Conservation (phyloP, 371 early-diverging fungal genomes). For the Mucor lusitanicus region DNA sequence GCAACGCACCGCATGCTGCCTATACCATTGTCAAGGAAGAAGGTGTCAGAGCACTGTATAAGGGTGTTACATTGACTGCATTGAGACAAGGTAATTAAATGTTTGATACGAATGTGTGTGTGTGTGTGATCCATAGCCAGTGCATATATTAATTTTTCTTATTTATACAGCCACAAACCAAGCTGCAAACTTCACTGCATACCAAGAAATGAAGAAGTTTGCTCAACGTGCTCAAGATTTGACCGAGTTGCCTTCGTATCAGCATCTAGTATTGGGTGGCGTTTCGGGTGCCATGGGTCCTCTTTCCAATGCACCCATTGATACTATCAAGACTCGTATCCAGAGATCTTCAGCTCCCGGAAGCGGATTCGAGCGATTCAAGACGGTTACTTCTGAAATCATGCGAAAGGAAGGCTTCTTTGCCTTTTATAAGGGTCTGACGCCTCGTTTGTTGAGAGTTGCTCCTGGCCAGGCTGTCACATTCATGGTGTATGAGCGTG, state of each 20-base stretch:
- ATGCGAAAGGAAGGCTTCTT: slow-evolving; percentile 88
- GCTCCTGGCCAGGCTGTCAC: slow-evolving; percentile 90
- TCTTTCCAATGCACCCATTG: slow-evolving; percentile 95
- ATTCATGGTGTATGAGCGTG: slow-evolving; percentile 87
- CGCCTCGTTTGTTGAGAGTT: slow-evolving; percentile 91
- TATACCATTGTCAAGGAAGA: slow-evolving; percentile 93
- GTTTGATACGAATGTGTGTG: background rate
- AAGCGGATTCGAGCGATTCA: slow-evolving; percentile 80
- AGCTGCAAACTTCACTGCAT: slow-evolving; percentile 97
- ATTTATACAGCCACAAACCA: slow-evolving; percentile 86
- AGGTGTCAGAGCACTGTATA: slow-evolving; percentile 88
- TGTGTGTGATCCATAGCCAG: background rate
- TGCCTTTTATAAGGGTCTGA: slow-evolving; percentile 96
- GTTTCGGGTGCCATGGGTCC: slow-evolving; percentile 96
- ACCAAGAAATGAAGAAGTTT: slow-evolving; percentile 87
- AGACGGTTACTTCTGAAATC: slow-evolving; percentile 68
- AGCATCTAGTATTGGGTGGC: slow-evolving; percentile 88
- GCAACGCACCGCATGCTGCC: slow-evolving; percentile 92
- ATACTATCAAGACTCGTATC: slow-evolving; percentile 98
- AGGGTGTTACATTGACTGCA: slow-evolving; percentile 95
- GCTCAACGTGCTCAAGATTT: slow-evolving; percentile 65
- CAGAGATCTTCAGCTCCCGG: slow-evolving; percentile 83
- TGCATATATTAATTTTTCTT: background rate
- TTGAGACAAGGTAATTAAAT: slow-evolving; percentile 78
- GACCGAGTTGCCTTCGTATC: slow-evolving; percentile 89